These are phyloP conservation scores for Stereocaulon alpinum DNA, from an alignment of 495 filamentous ascomycete genomes.

Conservation along the genomic window DNA sequence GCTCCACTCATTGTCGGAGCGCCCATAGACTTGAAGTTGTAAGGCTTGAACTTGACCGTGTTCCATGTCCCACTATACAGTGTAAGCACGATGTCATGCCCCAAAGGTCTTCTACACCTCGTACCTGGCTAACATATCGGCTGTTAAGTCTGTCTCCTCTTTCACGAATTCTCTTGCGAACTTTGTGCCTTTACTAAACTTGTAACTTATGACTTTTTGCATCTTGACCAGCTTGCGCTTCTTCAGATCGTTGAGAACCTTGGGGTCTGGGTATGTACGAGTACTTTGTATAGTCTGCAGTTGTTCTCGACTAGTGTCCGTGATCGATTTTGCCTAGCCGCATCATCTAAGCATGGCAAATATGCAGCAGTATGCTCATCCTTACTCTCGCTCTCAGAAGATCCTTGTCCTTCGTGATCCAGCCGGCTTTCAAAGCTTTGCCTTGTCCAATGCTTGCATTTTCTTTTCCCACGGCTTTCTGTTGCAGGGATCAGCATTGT, in stretches of 20 bases:
- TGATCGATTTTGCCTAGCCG: slow-evolving; percentile 51
- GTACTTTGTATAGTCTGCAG: slow-evolving; percentile 59
- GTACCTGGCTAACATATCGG: slow-evolving; percentile 72
- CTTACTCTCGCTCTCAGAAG: slow-evolving; percentile 38
- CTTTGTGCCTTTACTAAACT: slow-evolving; percentile 72
- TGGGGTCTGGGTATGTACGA: slow-evolving; percentile 55
- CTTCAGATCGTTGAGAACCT: slow-evolving; percentile 67
- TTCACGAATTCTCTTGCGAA: slow-evolving; percentile 76
- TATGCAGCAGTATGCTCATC: not conserved
- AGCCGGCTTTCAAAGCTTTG: slow-evolving; percentile 91
- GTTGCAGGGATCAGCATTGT: slow-evolving; percentile 16
- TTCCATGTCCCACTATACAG: slow-evolving; percentile 60
- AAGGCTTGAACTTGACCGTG: slow-evolving; percentile 82
- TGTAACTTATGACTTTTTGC: slow-evolving; percentile 78
- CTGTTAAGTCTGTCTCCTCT: slow-evolving; percentile 91
- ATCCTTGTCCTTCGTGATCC: slow-evolving; percentile 85
- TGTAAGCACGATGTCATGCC: slow-evolving; percentile 10
- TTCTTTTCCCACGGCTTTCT: slow-evolving; percentile 67
- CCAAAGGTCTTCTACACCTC: not conserved
- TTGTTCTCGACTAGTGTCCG: slow-evolving; percentile 66
- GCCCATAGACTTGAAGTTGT: slow-evolving; percentile 92
- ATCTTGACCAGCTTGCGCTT: slow-evolving; percentile 77
- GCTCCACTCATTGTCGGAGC: slow-evolving; percentile 70
- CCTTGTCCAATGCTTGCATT: slow-evolving; percentile 84
- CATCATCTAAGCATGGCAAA: not conserved